Conservation (phyloP, 2,329 filamentous ascomycete species). For the Fusarium anthophilum region DNA sequence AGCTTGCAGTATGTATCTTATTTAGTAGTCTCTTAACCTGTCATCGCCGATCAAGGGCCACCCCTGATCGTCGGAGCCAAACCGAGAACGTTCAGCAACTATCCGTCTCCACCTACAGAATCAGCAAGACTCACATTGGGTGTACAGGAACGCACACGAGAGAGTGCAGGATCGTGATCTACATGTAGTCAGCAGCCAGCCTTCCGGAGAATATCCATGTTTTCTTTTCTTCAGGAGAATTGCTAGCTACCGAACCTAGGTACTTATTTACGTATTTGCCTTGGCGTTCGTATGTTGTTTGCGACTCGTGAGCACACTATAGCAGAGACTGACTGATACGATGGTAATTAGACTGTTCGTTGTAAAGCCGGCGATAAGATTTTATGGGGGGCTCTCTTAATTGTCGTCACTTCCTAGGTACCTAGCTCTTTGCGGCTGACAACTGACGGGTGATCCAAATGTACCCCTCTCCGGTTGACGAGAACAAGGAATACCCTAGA, state of each 20-base stretch:
- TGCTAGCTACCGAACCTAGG: background rate
- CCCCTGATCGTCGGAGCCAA: constrained; percentile 33
- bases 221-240: constrained; percentile 1
- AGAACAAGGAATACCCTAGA: background rate
- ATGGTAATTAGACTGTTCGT: background rate
- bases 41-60: constrained; percentile 21
- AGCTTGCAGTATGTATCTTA: constrained; percentile 11
- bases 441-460: constrained; percentile 27
- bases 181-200: background rate
- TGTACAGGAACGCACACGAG: background rate
- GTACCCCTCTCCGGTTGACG: background rate
- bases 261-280: background rate
- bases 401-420: background rate
- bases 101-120: constrained; percentile 12
- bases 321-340: background rate
- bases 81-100: constrained; percentile 21
- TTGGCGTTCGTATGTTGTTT: constrained; percentile 5
- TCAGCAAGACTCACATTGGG: background rate
- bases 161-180: constrained; percentile 17
- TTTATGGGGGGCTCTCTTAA: background rate
- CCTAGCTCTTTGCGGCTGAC: constrained; percentile 27
- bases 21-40: constrained; percentile 15
- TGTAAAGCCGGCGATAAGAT: background rate
- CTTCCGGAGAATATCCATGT: background rate
- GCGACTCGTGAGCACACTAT: background rate